Base-by-base conservation (phyloP, 805 yeast genomes). In the Komagataella pastoris region DNA sequence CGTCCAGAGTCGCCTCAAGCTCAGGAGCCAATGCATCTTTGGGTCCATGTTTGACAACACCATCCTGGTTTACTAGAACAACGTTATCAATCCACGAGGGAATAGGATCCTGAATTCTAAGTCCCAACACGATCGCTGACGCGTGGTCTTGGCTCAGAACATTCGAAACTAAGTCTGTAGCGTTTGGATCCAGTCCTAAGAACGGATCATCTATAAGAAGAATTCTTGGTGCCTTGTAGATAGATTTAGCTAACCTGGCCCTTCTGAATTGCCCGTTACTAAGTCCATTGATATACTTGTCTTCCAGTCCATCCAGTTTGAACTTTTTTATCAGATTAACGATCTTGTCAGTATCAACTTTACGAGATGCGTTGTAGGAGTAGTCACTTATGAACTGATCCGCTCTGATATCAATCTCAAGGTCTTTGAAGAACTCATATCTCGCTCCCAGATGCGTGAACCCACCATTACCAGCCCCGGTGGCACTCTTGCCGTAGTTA, bases 211-310 rank as follows among this genome's bases (percentile, higher is more conserved):
- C 98, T 17, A 91, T 73, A 3, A 91, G 62, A 51, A 89, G 66
- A 30, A 89, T 56, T 47, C 72, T 69, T 0, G 97, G 96, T 40
- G 76, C 68, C 47, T 72, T 70, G 52, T 88, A 73, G 47, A 93
- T 59, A 0, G 89, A 80, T 54, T 77, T 75, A 0, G 97, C 98
- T 24, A 93, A 68, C 54, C 97, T 74, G 0, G 97, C 96, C 50
- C 99, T 72, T 58, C 99, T 74, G 63, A 86, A 81, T 65, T 93
- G 99, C 0, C 99, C 99, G 64, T 93, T 93, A 64, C 96, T 86
- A 47, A 93, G 69, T 0, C 91, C 86, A 63, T 88, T 87, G 40
- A 86, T 79, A 88, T 95, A 91, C 54, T 88, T 77, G 52, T 79
- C 73, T 51, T 78, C 71, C 49, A 89, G 64, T 0, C 77, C 81